Evolutionary conservation across 2,329 filamentous ascomycete species (phyloP).

Genomic region (Stylonectria norvegica): DNA sequence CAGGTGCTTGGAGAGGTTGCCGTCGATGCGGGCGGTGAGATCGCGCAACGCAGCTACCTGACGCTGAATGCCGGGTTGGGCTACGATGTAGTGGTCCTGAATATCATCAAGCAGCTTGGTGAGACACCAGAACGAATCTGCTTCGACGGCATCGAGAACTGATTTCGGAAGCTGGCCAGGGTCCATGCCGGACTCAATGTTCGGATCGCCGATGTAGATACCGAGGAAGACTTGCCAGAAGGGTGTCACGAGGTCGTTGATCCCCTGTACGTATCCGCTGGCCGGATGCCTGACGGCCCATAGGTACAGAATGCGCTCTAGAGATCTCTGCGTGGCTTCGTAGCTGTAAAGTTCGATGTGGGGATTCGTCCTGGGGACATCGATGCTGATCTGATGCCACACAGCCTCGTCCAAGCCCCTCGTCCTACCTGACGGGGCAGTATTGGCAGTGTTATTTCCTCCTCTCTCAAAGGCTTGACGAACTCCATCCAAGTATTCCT

Average conservation of each 20-base stretch:
- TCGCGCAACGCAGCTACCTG: conserved; percentile 88
- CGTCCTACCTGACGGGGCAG: conserved; percentile 42
- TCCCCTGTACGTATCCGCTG: conserved; percentile 96
- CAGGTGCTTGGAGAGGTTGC: conserved; percentile 77
- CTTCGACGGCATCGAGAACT: conserved; percentile 93
- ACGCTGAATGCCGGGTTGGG: conserved; percentile 92
- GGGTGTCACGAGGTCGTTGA: conserved; percentile 95
- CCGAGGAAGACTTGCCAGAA: conserved; percentile 98
- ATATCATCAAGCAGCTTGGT: conserved; percentile 98
- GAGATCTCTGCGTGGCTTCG: conserved; percentile 88
- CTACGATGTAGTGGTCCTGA: conserved; percentile 98
- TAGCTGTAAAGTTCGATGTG: conserved; percentile 94
- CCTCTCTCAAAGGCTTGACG: conserved; percentile 66
- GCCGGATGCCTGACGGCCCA: conserved; percentile 98
- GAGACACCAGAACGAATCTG: conserved; percentile 97
- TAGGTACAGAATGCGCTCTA: conserved; percentile 93
- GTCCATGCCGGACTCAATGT: conserved; percentile 94
- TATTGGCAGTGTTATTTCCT: conserved; percentile 42
- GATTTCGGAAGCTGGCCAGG: conserved; percentile 87
- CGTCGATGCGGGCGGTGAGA: conserved; percentile 86
- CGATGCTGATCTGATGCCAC: conserved; percentile 99
- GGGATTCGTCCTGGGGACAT: conserved; percentile 92
- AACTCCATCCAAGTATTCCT: conserved; percentile 94
- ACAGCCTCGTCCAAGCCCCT: conserved; percentile 89
- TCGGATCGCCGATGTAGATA: conserved; percentile 88